A percentile compares a stretch with the other conserved stretches of the same genome.
Evolutionary conservation across 2,329 filamentous ascomycete species (phyloP).

Genomic region (Microdochium bolleyi): DNA sequence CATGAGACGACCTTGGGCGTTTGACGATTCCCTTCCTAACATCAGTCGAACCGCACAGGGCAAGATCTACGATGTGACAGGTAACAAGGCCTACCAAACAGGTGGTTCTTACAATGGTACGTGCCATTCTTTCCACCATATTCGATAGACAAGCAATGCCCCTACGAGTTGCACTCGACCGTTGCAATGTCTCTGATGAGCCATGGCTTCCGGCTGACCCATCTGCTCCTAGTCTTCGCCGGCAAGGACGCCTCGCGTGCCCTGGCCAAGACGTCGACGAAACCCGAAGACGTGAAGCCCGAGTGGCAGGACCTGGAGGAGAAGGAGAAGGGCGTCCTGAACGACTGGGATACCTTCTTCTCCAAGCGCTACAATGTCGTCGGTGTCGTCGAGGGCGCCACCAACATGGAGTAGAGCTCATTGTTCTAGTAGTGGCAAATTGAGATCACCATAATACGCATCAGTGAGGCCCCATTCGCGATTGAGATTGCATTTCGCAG

Average conservation of each 20-base stretch:
- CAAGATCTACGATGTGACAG: constrained; percentile 87
- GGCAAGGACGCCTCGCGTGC: constrained; percentile 95
- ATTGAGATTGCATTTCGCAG: too few relatives aligned
- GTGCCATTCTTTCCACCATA: constrained; percentile 13
- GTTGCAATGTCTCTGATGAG: neutral
- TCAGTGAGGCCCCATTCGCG: too few relatives aligned
- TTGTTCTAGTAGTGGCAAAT: neutral
- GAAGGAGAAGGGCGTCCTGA: constrained; percentile 74
- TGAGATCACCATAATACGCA: neutral
- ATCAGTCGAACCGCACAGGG: constrained; percentile 46
- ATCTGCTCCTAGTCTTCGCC: constrained; percentile 64
- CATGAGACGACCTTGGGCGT: neutral
- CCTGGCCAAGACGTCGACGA: constrained; percentile 78
- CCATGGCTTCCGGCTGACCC: neutral
- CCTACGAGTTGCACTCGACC: too few relatives aligned
- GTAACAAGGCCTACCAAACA: constrained; percentile 78
- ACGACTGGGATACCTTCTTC: constrained; percentile 96
- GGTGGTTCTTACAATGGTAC: constrained; percentile 80
- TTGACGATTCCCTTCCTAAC: constrained; percentile 41
- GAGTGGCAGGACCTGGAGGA: constrained; percentile 80
- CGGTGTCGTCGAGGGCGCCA: constrained; percentile 55
- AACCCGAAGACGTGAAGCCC: constrained; percentile 71
- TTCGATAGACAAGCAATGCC: too few relatives aligned
- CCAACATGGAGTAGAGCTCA: constrained; percentile 37
- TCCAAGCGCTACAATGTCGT: constrained; percentile 93